phyloP scores from a whole-genome alignment of 345 rosid species.

The Anacardium occidentale region DNA sequence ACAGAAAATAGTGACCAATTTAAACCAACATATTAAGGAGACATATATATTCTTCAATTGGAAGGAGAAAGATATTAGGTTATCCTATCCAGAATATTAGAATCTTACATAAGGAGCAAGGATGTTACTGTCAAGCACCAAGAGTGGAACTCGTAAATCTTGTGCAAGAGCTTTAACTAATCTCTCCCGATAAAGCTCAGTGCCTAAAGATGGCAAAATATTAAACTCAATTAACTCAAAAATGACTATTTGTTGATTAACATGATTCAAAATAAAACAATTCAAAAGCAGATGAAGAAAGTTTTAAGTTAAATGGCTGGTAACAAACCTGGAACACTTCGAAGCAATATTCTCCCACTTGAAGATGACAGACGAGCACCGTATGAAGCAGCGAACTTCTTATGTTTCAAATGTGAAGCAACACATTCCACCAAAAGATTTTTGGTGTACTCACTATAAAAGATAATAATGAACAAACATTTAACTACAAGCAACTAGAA shows the following conservation, averaged over 20 bases:
- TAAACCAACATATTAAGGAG: background rate
- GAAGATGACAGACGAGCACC: conserved; percentile 85
- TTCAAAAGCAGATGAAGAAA: background rate
- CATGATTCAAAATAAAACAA: background rate
- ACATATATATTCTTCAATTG: background rate
- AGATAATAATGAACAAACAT: conserved; percentile 14
- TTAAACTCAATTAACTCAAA: conserved; percentile 14
- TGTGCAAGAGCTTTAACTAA: conserved; percentile 86
- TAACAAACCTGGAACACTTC: conserved; percentile 78
- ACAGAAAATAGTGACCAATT: conserved; percentile 17
- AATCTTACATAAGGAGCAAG: conserved; percentile 96
- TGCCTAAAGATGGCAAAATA: conserved; percentile 52
- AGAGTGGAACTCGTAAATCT: conserved; percentile 75
- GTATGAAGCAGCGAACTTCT: conserved; percentile 46
- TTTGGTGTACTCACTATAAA: conserved; percentile 67
- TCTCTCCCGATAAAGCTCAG: conserved; percentile 92
- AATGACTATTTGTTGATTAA: conserved; percentile 3
- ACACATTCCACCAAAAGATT: conserved; percentile 82
- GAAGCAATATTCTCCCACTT: conserved; percentile 87
- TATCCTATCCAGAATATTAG: conserved; percentile 14
- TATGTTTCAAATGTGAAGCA: conserved; percentile 76
- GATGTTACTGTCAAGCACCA: conserved; percentile 85
- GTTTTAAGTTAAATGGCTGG: conserved; percentile 6
- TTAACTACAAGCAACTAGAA: conserved; percentile 15
- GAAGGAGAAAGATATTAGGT: background rate